These are phyloP conservation scores for Jacaranda mimosifolia DNA, from an alignment of 257 asterid genomes.

Conservation along the genomic window DNA sequence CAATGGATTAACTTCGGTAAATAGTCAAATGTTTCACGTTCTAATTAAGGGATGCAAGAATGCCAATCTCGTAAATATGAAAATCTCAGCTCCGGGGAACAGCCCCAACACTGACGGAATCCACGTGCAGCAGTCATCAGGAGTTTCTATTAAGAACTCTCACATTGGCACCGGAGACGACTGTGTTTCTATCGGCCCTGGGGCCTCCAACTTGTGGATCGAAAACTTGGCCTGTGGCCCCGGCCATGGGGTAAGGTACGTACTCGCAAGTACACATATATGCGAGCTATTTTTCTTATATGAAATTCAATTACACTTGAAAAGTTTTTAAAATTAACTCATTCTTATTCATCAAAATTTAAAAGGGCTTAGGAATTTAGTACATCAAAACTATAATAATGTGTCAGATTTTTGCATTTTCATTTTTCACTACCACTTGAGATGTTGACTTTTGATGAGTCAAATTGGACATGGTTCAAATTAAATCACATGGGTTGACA, in stretches of 20 bases:
- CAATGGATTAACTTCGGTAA: conserved; percentile 55
- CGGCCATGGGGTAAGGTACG: conserved; percentile 77
- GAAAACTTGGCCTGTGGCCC: conserved; percentile 69
- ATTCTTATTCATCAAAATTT: no score
- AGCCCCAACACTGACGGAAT: conserved; percentile 82
- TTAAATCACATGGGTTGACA: no score
- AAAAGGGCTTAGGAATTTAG: no score
- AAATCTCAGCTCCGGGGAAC: conserved; percentile 54
- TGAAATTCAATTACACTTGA: no score
- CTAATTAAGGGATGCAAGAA: conserved; percentile 55
- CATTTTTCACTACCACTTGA: no score
- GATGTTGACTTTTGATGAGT: no score
- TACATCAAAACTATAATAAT: no score
- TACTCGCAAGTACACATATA: not conserved
- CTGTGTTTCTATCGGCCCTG: conserved; percentile 74
- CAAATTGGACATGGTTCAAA: no score
- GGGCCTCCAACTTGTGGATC: conserved; percentile 61
- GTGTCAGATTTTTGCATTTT: no score
- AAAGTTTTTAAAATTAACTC: no score
- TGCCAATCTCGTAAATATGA: conserved; percentile 44
- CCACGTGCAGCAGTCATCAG: conserved; percentile 51
- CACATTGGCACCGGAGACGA: conserved; percentile 69
- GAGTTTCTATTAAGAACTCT: conserved; percentile 52
- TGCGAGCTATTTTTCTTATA: no score
- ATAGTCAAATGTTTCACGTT: conserved; percentile 70